These are phyloP conservation scores for Lachnellula cervina DNA, from an alignment of 2,329 filamentous ascomycete species.

Conservation along the genomic window DNA sequence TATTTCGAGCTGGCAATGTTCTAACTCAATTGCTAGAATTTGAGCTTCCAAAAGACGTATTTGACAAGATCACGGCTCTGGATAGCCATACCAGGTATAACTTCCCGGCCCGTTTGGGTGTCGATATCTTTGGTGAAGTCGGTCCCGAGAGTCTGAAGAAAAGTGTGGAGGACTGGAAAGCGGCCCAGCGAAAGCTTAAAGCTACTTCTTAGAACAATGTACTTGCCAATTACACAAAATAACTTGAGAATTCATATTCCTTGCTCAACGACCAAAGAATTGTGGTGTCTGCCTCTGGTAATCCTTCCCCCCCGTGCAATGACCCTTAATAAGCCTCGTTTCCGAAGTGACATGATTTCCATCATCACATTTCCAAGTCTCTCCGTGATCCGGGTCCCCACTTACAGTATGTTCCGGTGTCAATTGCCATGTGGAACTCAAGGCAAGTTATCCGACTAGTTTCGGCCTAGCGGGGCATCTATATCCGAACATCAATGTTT, in stretches of 20 bases:
- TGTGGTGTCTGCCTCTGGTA: too few species aligned
- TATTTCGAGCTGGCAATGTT: background rate
- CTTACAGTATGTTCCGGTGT: background rate
- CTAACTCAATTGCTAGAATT: slow-evolving; percentile 28
- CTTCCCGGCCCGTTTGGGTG: slow-evolving; percentile 38
- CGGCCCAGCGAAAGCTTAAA: slow-evolving; percentile 29
- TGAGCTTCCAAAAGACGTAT: slow-evolving; percentile 34
- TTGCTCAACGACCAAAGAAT: too few species aligned
- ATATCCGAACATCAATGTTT: background rate
- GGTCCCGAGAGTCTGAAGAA: slow-evolving; percentile 35
- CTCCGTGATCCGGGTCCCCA: background rate
- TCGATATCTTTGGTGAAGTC: slow-evolving; percentile 41
- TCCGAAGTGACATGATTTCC: too few species aligned
- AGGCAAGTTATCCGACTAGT: background rate
- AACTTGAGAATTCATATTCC: too few species aligned
- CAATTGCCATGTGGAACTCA: background rate
- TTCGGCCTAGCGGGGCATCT: background rate
- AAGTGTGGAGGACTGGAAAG: slow-evolving; percentile 34
- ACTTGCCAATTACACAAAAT: too few species aligned
- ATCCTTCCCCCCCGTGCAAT: background rate
- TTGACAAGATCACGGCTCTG: slow-evolving; percentile 36
- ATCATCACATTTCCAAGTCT: background rate
- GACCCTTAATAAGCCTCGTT: background rate
- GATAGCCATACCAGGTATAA: slow-evolving; percentile 40
- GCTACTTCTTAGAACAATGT: background rate